These are phyloP conservation scores for Podospora comata DNA, from an alignment of 495 filamentous ascomycete genomes.

Conservation along the genomic window DNA sequence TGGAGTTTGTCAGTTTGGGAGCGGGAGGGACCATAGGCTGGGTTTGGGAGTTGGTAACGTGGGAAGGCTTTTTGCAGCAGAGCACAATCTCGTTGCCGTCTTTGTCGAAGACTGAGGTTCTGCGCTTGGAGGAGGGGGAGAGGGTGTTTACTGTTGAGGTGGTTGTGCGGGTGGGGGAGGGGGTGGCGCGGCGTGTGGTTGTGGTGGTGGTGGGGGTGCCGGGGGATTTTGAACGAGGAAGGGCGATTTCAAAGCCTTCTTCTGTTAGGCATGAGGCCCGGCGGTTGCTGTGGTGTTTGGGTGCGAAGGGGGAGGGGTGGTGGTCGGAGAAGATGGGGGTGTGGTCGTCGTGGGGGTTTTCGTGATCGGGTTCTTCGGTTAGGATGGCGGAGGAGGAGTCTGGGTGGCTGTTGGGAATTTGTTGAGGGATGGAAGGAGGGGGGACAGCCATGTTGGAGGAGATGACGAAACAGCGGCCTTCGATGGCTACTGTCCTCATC, in stretches of 20 bases:
- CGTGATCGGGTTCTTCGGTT: not conserved
- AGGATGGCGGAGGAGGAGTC: not conserved
- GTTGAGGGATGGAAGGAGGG: not conserved
- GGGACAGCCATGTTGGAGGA: conserved; percentile 77
- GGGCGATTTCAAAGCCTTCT: conserved; percentile 41
- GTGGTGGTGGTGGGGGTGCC: not conserved
- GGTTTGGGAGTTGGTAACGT: not conserved
- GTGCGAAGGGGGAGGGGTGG: not conserved
- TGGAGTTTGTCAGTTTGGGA: not conserved
- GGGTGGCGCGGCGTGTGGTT: conserved; percentile 11
- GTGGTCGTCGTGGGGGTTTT: not conserved
- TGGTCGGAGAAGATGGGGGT: conserved; percentile 4
- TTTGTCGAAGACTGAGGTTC: conserved; percentile 42
- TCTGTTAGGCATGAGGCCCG: conserved; percentile 36
- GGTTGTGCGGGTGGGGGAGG: not conserved
- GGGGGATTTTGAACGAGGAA: conserved; percentile 36
- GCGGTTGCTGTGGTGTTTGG: conserved; percentile 3
- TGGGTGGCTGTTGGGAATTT: not conserved
- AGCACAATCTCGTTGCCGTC: conserved; percentile 49
- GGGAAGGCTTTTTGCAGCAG: conserved; percentile 13
- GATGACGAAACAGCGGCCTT: conserved; percentile 84
- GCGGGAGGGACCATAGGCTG: not conserved
- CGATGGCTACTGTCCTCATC: conserved; percentile 75
- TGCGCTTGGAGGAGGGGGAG: conserved; percentile 3
- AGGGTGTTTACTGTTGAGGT: not conserved